A percentile compares a stretch with the other conserved stretches of the same genome.
Conservation (phyloP, 441 rosid species). For the Euphorbia celastroides region DNA sequence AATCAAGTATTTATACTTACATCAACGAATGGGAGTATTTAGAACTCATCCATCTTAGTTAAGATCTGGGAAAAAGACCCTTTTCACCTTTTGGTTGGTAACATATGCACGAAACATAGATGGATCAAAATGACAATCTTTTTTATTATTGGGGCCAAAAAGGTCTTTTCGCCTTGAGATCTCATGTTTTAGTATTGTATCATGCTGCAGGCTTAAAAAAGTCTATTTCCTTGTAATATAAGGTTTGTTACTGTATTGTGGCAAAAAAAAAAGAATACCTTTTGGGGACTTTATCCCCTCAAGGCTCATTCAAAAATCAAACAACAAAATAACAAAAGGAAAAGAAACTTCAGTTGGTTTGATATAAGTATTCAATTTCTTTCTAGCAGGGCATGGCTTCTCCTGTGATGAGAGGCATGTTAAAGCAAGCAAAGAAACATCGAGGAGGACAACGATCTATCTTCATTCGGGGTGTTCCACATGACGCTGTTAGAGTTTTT, state of each 20-base stretch:
- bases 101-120: too few relatives aligned
- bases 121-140: too few relatives aligned
- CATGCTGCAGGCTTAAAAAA: too few relatives aligned
- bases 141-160: too few relatives aligned
- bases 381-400: conserved; percentile 75
- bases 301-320: neutral
- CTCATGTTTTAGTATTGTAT: too few relatives aligned
- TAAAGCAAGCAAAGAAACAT: conserved; percentile 46
- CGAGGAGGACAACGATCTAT: conserved; percentile 37
- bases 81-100: too few relatives aligned
- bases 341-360: neutral
- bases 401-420: conserved; percentile 63
- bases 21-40: neutral
- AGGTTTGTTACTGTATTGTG: too few relatives aligned
- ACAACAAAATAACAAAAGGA: too few relatives aligned
- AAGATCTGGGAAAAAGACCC: too few relatives aligned
- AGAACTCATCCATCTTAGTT: neutral
- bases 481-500: conserved; percentile 69
- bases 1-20: neutral
- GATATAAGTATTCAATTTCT: neutral
- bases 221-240: too few relatives aligned
- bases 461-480: conserved; percentile 65
- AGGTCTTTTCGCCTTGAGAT: too few relatives aligned
- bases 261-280: too few relatives aligned
- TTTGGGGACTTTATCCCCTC: neutral